A percentile compares a stretch with the other conserved stretches of the same genome.
These are phyloP conservation scores for Podospora pseudocomata DNA, from an alignment of 495 filamentous ascomycete genomes.

Conservation along the genomic window DNA sequence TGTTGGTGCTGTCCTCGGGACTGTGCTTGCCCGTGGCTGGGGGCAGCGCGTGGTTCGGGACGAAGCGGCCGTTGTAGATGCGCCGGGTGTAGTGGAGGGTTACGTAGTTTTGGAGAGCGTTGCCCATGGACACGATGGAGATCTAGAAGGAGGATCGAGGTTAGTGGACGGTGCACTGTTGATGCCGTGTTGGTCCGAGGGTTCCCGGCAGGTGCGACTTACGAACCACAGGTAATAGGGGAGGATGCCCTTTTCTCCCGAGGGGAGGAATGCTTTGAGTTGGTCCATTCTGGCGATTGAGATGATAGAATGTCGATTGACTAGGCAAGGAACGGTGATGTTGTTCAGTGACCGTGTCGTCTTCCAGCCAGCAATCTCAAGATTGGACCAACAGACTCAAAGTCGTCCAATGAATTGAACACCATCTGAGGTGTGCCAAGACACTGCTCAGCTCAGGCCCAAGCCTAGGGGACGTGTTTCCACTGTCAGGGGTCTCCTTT, in stretches of 20 bases:
- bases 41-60: conserved; percentile 39
- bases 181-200: not conserved
- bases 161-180: not conserved
- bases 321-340: not conserved
- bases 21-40: conserved; percentile 32
- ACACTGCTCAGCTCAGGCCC: not conserved
- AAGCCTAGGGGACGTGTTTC: not conserved
- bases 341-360: not conserved
- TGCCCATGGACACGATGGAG: conserved; percentile 70
- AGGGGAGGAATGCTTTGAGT: conserved; percentile 38
- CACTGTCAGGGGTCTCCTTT: not conserved
- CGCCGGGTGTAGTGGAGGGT: conserved; percentile 70
- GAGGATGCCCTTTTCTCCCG: conserved; percentile 42
- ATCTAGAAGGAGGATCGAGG: conserved; percentile 46
- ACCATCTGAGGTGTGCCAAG: not conserved
- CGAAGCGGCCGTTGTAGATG: conserved; percentile 63
- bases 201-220: conserved; percentile 19
- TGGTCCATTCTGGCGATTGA: conserved; percentile 32
- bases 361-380: too few species aligned
- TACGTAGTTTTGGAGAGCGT: conserved; percentile 74
- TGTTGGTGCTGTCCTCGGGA: conserved; percentile 43
- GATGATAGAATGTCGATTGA: not conserved
- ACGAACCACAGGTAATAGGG: conserved; percentile 50
- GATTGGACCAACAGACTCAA: not conserved
- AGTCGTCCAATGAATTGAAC: not conserved